Evolutionary conservation across 495 filamentous ascomycete genomes (phyloP).

Genomic region (Podospora tetraspora): DNA sequence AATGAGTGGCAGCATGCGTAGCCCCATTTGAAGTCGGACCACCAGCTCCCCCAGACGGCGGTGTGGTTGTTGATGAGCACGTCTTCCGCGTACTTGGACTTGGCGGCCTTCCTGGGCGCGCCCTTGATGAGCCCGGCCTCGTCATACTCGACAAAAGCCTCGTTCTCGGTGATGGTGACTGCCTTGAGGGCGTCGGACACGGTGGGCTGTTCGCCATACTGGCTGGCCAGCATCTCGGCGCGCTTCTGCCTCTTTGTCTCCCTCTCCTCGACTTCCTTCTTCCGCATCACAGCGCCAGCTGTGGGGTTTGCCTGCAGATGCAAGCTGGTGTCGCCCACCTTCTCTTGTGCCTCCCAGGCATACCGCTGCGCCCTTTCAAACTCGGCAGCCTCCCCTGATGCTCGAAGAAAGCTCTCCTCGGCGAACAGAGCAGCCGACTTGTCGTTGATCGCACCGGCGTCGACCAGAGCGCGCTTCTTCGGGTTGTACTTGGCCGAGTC

Average conservation of each 20-base stretch:
- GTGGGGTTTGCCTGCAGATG: slow-evolving; percentile 97
- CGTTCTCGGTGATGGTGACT: slow-evolving; percentile 69
- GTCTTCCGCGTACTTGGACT: slow-evolving; percentile 88
- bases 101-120: slow-evolving; percentile 64
- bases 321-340: slow-evolving; percentile 61
- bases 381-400: slow-evolving; percentile 88
- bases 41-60: slow-evolving; percentile 96
- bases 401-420: slow-evolving; percentile 88
- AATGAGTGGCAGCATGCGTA: slow-evolving; percentile 92
- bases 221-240: slow-evolving; percentile 68
- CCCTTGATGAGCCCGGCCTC: slow-evolving; percentile 85
- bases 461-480: slow-evolving; percentile 91
- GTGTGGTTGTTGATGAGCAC: slow-evolving; percentile 86
- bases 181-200: slow-evolving; percentile 58
- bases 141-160: slow-evolving; percentile 94
- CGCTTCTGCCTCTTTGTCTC: slow-evolving; percentile 62
- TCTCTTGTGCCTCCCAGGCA: slow-evolving; percentile 93
- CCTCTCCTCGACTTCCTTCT: slow-evolving; percentile 67
- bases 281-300: slow-evolving; percentile 75
- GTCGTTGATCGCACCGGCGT: slow-evolving; percentile 76
- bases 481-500: slow-evolving; percentile 98
- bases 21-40: slow-evolving; percentile 93
- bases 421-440: slow-evolving; percentile 82
- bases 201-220: slow-evolving; percentile 74
- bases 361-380: slow-evolving; percentile 86